These are phyloP conservation scores for Marasmius oreades DNA, from an alignment of 1,284 basidiomycete species.

Conservation along the genomic window DNA sequence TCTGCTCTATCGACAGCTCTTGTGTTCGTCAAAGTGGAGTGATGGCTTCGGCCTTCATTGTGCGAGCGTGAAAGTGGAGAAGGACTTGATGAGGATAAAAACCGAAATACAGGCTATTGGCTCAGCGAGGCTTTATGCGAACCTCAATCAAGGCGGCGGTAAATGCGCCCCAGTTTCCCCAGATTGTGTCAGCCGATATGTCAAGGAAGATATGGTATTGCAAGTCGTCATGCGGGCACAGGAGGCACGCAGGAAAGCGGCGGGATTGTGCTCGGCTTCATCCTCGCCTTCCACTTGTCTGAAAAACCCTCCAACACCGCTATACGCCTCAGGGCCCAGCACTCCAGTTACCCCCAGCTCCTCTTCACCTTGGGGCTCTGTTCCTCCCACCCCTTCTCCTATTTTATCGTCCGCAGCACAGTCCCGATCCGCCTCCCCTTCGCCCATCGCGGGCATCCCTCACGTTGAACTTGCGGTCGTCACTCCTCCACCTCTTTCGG, in stretches of 20 bases:
- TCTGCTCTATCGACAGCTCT: conserved; percentile 75
- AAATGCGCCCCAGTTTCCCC: conserved; percentile 15
- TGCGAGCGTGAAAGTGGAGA: conserved; percentile 30
- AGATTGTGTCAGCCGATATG: conserved; percentile 12
- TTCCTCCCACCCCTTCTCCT: conserved; percentile 12
- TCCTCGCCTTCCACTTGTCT: neutral
- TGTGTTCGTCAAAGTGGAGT: conserved; percentile 39
- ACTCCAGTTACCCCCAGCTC: neutral
- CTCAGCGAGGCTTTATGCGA: conserved; percentile 55
- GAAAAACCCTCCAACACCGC: conserved; percentile 7
- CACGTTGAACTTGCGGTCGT: neutral
- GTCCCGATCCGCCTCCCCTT: conserved; percentile 24
- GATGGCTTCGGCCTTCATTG: conserved; percentile 20
- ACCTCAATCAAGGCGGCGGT: conserved; percentile 26
- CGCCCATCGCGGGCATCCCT: conserved; percentile 19
- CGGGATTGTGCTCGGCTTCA: conserved; percentile 6
- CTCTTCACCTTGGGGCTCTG: conserved; percentile 1
- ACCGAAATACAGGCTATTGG: conserved; percentile 69
- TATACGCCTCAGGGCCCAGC: neutral
- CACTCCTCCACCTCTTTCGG: neutral
- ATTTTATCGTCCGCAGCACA: conserved; percentile 6
- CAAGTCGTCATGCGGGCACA: conserved; percentile 65
- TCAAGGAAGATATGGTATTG: conserved; percentile 58
- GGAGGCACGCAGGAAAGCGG: conserved; percentile 30
- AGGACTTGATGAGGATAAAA: conserved; percentile 60